phyloP scores from a whole-genome alignment of 202 grass and related monocot genomes.

The Elaeis oleifera region DNA sequence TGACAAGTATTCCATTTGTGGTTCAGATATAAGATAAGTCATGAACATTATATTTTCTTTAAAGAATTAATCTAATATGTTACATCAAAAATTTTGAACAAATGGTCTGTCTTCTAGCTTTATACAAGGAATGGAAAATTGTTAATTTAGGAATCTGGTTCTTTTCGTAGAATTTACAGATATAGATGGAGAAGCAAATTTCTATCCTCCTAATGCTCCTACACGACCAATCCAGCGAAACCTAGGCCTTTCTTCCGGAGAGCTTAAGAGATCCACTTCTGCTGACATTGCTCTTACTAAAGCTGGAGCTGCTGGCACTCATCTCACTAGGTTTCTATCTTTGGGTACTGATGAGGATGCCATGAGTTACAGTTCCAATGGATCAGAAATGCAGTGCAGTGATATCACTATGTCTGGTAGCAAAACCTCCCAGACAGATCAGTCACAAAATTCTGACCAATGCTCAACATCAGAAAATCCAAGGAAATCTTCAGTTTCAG shows the following conservation, averaged over 20 bases:
- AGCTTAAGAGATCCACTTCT: conserved; percentile 12
- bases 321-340: background rate
- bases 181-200: too few relatives aligned
- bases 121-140: too few relatives aligned
- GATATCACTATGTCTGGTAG: conserved; percentile 33
- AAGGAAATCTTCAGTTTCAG: conserved; percentile 29
- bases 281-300: background rate
- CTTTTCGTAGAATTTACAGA: too few relatives aligned
- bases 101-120: too few relatives aligned
- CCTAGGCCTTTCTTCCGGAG: conserved; percentile 34
- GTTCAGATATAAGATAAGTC: too few relatives aligned
- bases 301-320: background rate
- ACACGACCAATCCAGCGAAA: conserved; percentile 35
- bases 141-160: too few relatives aligned
- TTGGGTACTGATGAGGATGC: conserved; percentile 19
- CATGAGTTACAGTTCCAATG: conserved; percentile 25
- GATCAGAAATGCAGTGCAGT: conserved; percentile 22
- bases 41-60: too few relatives aligned
- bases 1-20: too few relatives aligned
- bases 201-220: conserved; percentile 21
- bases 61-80: too few relatives aligned
- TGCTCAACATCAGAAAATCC: conserved; percentile 34
- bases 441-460: conserved; percentile 24
- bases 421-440: conserved; percentile 49
- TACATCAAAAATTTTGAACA: too few relatives aligned